Conservation (phyloP, 139 green algal genomes). For the Raphidocelis subcapitata region DNA sequence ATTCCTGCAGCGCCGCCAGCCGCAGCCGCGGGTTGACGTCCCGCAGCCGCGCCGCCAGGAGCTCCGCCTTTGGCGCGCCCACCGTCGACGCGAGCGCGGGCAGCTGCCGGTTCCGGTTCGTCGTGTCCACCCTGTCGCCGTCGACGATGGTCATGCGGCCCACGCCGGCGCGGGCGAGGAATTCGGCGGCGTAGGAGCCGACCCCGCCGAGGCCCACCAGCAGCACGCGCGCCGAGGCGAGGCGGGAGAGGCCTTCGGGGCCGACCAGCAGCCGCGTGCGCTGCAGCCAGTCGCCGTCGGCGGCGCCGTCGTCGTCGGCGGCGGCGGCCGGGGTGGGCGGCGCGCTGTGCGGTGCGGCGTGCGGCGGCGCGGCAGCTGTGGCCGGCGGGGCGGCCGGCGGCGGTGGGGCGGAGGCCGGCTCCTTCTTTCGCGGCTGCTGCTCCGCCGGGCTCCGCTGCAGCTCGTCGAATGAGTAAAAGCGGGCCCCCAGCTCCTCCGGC, state of each 20-base stretch:
- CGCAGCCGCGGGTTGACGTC: conserved; percentile 56
- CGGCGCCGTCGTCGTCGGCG: too few relatives aligned
- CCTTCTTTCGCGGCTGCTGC: too few relatives aligned
- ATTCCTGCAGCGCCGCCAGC: conserved; percentile 32
- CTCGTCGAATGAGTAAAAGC: too few relatives aligned
- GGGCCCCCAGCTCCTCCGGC: too few relatives aligned
- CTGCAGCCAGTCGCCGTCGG: conserved; percentile 36
- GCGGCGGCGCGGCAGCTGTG: too few relatives aligned
- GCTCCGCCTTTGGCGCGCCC: conserved; percentile 40
- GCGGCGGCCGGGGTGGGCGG: too few relatives aligned
- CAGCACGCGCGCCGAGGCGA: conserved; percentile 41
- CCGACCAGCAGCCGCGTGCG: conserved; percentile 45
- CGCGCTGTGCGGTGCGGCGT: too few relatives aligned
- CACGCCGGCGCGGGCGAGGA: conserved; percentile 46
- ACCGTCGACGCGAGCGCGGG: conserved; percentile 44
- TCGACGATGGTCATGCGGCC: conserved; percentile 41
- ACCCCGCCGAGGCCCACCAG: conserved; percentile 63
- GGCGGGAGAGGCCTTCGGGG: conserved; percentile 9
- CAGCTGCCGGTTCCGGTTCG: conserved; percentile 62
- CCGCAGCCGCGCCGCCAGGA: conserved; percentile 37
- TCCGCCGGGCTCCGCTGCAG: too few relatives aligned
- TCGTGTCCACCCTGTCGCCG: conserved; percentile 47
- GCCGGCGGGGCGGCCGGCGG: too few relatives aligned
- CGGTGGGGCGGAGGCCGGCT: too few relatives aligned
- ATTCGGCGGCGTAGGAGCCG: conserved; percentile 52